These are phyloP conservation scores for Coemansia guatemalensis DNA, from an alignment of 192 early-diverging fungal species.

Conservation along the genomic window DNA sequence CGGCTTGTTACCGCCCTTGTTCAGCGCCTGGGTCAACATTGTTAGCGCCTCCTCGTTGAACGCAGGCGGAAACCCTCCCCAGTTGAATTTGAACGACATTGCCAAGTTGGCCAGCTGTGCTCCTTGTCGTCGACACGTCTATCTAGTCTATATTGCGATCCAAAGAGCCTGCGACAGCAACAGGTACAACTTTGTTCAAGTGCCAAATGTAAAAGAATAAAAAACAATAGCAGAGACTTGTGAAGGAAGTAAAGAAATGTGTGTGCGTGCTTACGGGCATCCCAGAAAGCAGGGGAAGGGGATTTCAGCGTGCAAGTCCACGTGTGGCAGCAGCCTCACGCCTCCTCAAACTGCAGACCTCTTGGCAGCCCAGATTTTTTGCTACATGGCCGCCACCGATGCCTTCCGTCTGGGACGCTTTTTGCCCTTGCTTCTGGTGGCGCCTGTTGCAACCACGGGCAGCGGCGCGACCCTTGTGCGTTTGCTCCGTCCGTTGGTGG, in stretches of 20 bases:
- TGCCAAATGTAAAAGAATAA: neutral
- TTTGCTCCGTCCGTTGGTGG: neutral
- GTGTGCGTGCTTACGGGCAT: neutral
- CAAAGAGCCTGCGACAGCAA: neutral
- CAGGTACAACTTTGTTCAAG: neutral
- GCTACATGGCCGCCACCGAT: neutral
- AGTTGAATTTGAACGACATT: conserved; percentile 97
- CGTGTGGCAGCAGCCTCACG: neutral
- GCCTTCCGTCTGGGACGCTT: conserved; percentile 26
- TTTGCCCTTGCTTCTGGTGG: conserved; percentile 22
- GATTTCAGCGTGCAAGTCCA: neutral
- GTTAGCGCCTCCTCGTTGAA: conserved; percentile 86
- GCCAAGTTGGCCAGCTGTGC: neutral
- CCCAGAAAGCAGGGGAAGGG: neutral
- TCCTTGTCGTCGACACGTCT: neutral
- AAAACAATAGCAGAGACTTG: neutral
- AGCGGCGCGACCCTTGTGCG: neutral
- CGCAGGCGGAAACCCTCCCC: conserved; percentile 85
- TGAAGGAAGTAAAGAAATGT: neutral
- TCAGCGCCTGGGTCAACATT: conserved; percentile 87
- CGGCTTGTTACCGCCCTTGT: conserved; percentile 88
- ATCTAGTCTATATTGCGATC: neutral
- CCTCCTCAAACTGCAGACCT: neutral
- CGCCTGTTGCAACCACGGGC: neutral
- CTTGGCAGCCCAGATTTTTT: neutral